phyloP scores from a whole-genome alignment of 805 yeast species.

The Saccharomycopsis vini region DNA sequence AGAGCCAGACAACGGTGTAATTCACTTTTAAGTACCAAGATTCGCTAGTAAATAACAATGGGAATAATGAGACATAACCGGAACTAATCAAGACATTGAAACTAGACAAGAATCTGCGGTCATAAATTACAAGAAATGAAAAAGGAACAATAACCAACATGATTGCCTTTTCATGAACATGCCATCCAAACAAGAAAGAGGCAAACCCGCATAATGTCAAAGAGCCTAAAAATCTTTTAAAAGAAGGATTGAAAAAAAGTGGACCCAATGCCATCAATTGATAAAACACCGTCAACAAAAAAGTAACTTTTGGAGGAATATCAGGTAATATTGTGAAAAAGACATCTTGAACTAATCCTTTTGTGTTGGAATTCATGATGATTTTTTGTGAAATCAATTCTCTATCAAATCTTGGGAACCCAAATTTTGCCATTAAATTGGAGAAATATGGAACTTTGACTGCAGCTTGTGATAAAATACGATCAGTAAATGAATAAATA shows the following conservation, averaged over 20 bases:
- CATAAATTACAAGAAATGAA: slow-evolving; percentile 63
- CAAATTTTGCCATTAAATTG: slow-evolving; percentile 29
- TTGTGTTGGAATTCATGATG: slow-evolving; percentile 21
- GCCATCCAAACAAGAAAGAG: slow-evolving; percentile 95
- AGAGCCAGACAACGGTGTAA: slow-evolving; percentile 80
- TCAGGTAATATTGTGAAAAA: slow-evolving; percentile 73
- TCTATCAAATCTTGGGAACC: slow-evolving; percentile 9
- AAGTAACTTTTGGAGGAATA: slow-evolving; percentile 69
- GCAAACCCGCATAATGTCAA: slow-evolving; percentile 85
- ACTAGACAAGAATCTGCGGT: slow-evolving; percentile 60
- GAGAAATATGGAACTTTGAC: slow-evolving; percentile 36
- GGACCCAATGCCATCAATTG: slow-evolving; percentile 75
- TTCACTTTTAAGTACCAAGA: slow-evolving; percentile 71
- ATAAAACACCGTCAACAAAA: slow-evolving; percentile 72
- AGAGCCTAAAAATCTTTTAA: slow-evolving; percentile 71
- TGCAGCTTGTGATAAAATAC: slow-evolving; percentile 40
- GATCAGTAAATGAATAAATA: slow-evolving; percentile 72
- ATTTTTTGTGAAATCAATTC: slow-evolving; percentile 4
- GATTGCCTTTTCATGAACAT: slow-evolving; percentile 97
- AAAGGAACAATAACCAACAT: slow-evolving; percentile 82
- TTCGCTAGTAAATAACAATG: slow-evolving; percentile 69
- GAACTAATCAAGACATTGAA: slow-evolving; percentile 66
- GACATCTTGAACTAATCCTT: slow-evolving; percentile 90
- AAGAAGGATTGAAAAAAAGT: slow-evolving; percentile 59
- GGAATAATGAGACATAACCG: slow-evolving; percentile 83